These are phyloP conservation scores for Pisolithus microcarpus DNA, from an alignment of 768 basidiomycete species.

Conservation along the genomic window DNA sequence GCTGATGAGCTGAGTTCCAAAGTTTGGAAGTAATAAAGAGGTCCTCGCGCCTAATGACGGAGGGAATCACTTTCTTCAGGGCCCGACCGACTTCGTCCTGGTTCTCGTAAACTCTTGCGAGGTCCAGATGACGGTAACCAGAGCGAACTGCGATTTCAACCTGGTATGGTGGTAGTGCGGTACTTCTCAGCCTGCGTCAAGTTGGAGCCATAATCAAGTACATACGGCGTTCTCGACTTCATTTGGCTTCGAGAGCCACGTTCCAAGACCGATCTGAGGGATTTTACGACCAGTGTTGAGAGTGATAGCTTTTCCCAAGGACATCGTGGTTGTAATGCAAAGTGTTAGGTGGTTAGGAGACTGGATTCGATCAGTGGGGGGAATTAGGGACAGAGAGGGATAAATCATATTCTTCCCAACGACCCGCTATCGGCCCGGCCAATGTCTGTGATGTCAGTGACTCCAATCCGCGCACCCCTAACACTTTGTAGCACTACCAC, in stretches of 20 bases:
- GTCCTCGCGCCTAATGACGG: constrained; percentile 72
- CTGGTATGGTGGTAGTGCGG: constrained; percentile 27
- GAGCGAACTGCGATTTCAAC: constrained; percentile 67
- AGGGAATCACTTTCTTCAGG: constrained; percentile 68
- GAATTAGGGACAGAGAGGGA: neutral
- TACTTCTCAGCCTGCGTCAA: neutral
- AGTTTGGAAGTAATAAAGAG: constrained; percentile 79
- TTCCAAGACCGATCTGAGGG: constrained; percentile 78
- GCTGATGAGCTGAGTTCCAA: constrained; percentile 71
- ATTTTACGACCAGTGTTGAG: constrained; percentile 46
- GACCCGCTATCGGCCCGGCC: neutral
- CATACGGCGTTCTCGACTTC: constrained; percentile 70
- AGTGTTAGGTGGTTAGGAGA: neutral
- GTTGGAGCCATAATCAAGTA: neutral
- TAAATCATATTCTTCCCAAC: neutral
- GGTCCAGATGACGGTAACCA: constrained; percentile 82
- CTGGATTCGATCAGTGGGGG: neutral
- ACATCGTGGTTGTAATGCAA: constrained; percentile 27
- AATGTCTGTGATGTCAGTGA: too few species aligned
- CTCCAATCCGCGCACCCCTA: too few species aligned
- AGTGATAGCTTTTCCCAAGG: constrained; percentile 30
- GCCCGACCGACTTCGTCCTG: constrained; percentile 72
- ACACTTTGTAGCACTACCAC: too few species aligned
- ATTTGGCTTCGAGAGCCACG: constrained; percentile 68
- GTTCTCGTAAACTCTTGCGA: constrained; percentile 74